Evolutionary conservation across 805 yeast genomes (phyloP), one percentile per base, ranked within the genome.

Genomic region (Zygotorulaspora chibaensis): DNA sequence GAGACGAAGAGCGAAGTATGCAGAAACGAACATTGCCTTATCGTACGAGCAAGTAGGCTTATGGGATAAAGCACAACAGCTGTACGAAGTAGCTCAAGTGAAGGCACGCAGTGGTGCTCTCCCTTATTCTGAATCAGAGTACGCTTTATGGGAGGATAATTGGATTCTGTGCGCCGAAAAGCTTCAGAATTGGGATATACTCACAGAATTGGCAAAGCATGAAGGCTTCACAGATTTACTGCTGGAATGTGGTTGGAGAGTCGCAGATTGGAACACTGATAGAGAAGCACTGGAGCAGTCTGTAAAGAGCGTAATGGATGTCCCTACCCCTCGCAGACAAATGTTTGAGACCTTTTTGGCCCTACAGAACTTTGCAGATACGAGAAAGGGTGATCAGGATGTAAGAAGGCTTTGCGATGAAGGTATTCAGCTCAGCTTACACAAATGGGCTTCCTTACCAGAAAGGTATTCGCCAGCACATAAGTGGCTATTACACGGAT

Each of bases 181-280:
- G 64, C 71, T 93, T 34, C 99, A 93, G 62, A 97, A 93, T 54
- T 93, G 99, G 99, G 99, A 93, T 61, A 84, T 93, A 39, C 72
- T 93, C 48, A 91, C 99, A 0, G 99, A 93, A 58, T 73, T 95
- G 26, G 97, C 99, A 2, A 89, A 91, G 57, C 98, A 95, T 60
- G 99, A 95, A 71, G 97, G 97, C 0, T 95, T 91, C 62, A 89
- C 97, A 0, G 99, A 93, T 59, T 72, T 93, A 53, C 69, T 95
- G 20, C 72, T 93, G n/a, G 99, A 93, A 65, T 95, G 99, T 75
- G 99, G 98, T 31, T 93, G 99, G 99, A 76, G 99, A 59, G 95
- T 93, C 33, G 97, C 99, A 7, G 98, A 93, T 60, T 93, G 99
- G 99, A 84, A 83, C 49, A 83, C 95, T 8, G 99, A 95, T 59